Base-by-base conservation (phyloP, 2,329 filamentous ascomycete species). In the Rugonectria rugulosa region DNA sequence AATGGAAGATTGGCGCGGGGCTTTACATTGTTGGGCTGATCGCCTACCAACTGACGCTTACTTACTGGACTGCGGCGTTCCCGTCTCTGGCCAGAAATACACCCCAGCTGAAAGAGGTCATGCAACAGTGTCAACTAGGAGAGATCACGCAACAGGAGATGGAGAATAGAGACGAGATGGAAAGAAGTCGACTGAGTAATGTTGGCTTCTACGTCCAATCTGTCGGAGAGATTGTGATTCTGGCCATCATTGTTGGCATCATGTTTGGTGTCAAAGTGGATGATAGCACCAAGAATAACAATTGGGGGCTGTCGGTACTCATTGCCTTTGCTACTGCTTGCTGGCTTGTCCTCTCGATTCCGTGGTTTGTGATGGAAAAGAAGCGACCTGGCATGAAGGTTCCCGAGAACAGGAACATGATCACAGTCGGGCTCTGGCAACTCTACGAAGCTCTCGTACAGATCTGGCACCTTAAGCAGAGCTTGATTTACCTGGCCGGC, bases 321-420 rank as follows among this genome's bases (percentile, higher is more conserved):
- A 85, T 89, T 47, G 85, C 87, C 0, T 88, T 88, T 62, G 83
- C 81, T 2, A 86, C 83, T 0, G 86, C 82, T 2, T 79, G 86
- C 42, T 89, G 87, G 87, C 68, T 89, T 7, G 71, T 85, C 0
- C 76, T 88, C 20, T 84, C 86, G 0, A 70, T 89, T 5, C 86
- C 87, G 0, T 90, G 87, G 87, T 89, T 90, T 63, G 47, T 86
- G 3, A 63, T 87, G 5, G 87, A 90, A 64, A 88, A 88, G 72
- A 76, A 79, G 26, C 77, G 87, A 2, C 85, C 87, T 0, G 87
- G 87, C 0, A 82, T 75, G 53, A 61, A 68, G 54, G 68, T 77
- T 3, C 75, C 75, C 0, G 57, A 63, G 2, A 70, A 70, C 20
- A 65, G 69, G 56, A 81, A 78, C 52, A 80, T 84, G 24, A 62